A percentile compares a stretch with the other conserved stretches of the same genome.
Conservation (phyloP, 495 filamentous ascomycete species). For the Tuber brumale region DNA sequence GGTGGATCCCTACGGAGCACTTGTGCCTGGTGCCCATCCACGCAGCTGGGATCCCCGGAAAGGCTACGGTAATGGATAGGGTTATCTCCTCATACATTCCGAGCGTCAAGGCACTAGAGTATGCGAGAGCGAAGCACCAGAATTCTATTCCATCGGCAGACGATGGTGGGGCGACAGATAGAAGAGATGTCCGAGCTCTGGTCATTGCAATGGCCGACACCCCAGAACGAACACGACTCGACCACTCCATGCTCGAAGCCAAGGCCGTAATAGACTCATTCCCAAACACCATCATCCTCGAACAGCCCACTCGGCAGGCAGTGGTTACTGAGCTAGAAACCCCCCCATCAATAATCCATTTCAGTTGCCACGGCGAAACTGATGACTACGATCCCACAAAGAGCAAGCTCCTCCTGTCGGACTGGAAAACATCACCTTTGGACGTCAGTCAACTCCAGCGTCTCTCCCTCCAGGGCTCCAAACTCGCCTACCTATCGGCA, state of each 20-base stretch:
- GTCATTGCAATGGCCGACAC: conserved; percentile 13
- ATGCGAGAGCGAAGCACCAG: neutral
- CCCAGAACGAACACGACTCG: conserved; percentile 1
- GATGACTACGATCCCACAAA: conserved; percentile 30
- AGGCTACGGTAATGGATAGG: conserved; percentile 3
- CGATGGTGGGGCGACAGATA: neutral
- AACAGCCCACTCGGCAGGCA: neutral
- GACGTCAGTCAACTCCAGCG: conserved; percentile 23
- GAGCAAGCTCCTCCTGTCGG: conserved; percentile 29
- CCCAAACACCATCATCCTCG: neutral
- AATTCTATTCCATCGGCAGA: neutral
- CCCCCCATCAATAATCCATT: conserved; percentile 37
- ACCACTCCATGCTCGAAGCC: neutral
- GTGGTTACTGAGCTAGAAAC: conserved; percentile 8
- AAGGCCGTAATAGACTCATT: neutral
- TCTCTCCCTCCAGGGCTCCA: conserved; percentile 27
- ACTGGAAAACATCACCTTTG: conserved; percentile 20
- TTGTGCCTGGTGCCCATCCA: conserved; percentile 10
- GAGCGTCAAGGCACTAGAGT: neutral
- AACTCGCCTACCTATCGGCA: conserved; percentile 36
- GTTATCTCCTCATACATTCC: conserved; percentile 13
- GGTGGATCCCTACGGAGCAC: conserved; percentile 15
- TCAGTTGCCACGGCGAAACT: conserved; percentile 28
- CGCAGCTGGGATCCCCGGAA: neutral
- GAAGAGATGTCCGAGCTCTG: neutral